Base-by-base conservation (phyloP, 129 eudicot species). In the Gnaphalium uliginosum region DNA sequence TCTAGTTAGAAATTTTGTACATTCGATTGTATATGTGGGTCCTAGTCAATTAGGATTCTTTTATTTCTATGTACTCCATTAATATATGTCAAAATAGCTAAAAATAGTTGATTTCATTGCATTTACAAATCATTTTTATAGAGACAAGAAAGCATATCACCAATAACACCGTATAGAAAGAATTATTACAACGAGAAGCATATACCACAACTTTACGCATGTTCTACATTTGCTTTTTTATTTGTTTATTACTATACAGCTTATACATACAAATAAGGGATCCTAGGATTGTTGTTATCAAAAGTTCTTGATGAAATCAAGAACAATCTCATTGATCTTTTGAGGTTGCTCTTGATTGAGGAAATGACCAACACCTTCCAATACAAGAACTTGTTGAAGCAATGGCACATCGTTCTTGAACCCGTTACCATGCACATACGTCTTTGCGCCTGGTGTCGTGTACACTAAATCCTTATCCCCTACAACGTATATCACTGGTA, bases 381-480 rank as follows among this genome's bases (percentile, higher is more conserved):
- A 59, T 46, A 91, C 84, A 18, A 88, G 84, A 26, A 83, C 75
- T 6, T 91, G 90, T 65, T 86, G 90, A 75, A 91, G 68, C 67
- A 86, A 51, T 2, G 95, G 97, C 72, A 91, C 97, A 39, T 88
- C 92, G 4, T 71, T 79, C 72, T 88, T 88, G 76, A 91, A 91
- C 50, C 81, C 87, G 0, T 87, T 85, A 23, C 79, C 78, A 1
- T 86, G 92, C 27, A 91, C 82, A 24, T 91, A 91, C 15, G 86
- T 87, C 73, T 91, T 91, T 1, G 79, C 72, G 29, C 97, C 95
- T 0, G 86, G 88, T 7, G 93, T 88, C 0, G 84, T 85, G 50
- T 91, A 91, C 48, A 82, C 76, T 74, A 85, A 25, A 74, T 91
- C 97, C 25, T 82, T 69, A 15, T 86, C 92, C 61, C 97, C 97